Percentiles rank a stretch among this genome's conserved stretches.
Conservation (phyloP, 495 filamentous ascomycete species). For the Xylaria flabelliformis region DNA sequence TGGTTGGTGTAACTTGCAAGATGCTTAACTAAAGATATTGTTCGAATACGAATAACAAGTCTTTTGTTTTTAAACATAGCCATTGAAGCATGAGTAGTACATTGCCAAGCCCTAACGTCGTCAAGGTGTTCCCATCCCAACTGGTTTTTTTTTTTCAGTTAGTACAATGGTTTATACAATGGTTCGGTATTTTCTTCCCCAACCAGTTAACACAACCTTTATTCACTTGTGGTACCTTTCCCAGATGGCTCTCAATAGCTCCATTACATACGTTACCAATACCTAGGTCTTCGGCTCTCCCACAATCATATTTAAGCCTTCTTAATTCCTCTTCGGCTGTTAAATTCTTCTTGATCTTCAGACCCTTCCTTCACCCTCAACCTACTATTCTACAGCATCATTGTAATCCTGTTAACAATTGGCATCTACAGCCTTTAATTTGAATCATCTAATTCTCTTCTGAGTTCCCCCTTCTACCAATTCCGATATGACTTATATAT, state of each 20-base stretch:
- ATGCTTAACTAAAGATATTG: neutral
- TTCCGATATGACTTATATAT: slow-evolving; percentile 43
- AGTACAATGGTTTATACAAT: neutral
- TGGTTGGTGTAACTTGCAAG: neutral
- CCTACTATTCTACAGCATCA: neutral
- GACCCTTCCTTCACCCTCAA: neutral
- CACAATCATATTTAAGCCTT: neutral
- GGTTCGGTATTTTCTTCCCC: neutral
- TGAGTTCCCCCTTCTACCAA: neutral
- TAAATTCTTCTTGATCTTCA: neutral
- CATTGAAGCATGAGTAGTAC: neutral
- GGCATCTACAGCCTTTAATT: neutral
- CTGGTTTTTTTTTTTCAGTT: neutral
- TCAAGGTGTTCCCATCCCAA: slow-evolving; percentile 10
- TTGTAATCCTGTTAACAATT: neutral
- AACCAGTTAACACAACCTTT: neutral
- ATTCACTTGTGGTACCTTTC: neutral
- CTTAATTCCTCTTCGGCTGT: too few relatives aligned
- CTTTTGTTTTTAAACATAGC: neutral
- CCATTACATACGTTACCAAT: neutral
- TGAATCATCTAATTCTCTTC: neutral
- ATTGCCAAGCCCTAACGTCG: neutral
- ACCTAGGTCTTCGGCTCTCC: neutral
- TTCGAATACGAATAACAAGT: neutral
- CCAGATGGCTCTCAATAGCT: neutral